A percentile compares a stretch with the other conserved stretches of the same genome.
These are phyloP conservation scores for Fusarium sp. DNA, from an alignment of 2,329 filamentous ascomycete species.

Conservation along the genomic window DNA sequence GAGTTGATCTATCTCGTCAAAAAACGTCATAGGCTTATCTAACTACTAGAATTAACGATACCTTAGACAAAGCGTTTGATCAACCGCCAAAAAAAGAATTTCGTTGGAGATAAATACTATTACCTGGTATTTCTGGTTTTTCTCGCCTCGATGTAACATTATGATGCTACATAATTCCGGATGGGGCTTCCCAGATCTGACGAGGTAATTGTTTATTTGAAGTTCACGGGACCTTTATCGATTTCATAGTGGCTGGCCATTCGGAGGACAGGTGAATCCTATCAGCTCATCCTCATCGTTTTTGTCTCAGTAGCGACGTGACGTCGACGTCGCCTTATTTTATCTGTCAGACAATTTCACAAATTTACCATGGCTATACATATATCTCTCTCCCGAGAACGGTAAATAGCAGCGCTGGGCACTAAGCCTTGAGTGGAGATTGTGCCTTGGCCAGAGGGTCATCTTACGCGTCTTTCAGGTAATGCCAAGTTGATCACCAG, in stretches of 20 bases:
- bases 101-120: not conserved
- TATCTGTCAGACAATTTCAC: not conserved
- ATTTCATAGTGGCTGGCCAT: not conserved
- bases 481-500: conserved; percentile 34
- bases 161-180: not conserved
- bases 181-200: not conserved
- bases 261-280: not conserved
- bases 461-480: conserved; percentile 17
- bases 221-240: no score
- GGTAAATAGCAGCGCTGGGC: not conserved
- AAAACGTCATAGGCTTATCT: no score
- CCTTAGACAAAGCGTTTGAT: no score
- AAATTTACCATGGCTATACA: not conserved
- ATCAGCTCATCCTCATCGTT: not conserved
- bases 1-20: no score
- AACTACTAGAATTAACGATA: no score
- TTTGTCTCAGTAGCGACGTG: no score
- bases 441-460: conserved; percentile 8
- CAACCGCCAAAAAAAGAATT: no score
- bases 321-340: no score
- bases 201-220: no score
- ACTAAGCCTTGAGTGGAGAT: not conserved
- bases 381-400: not conserved
- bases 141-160: not conserved
- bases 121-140: no score